A percentile compares a stretch with the other conserved stretches of the same genome.
Evolutionary conservation across 352 stramenopile genomes (phyloP).

Genomic region (Stramenopiles sp.): DNA sequence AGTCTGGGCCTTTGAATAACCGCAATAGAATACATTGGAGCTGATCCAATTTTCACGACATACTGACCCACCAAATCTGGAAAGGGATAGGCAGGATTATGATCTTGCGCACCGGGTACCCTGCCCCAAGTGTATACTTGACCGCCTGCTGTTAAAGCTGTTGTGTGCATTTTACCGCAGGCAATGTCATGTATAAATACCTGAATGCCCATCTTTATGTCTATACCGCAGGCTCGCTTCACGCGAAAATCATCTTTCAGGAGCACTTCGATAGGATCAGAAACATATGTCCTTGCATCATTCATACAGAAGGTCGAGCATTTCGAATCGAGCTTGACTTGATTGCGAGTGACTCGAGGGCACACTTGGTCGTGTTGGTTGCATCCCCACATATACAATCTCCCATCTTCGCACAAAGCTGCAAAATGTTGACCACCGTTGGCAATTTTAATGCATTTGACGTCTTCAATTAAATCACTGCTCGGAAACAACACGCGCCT

Average conservation of each 20-base stretch:
- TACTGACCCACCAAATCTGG: constrained; percentile 1
- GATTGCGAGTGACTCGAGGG: neutral
- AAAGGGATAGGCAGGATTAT: neutral
- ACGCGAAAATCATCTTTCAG: neutral
- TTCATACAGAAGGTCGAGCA: neutral
- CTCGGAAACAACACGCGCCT: neutral
- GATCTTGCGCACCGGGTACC: neutral
- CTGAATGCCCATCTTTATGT: neutral
- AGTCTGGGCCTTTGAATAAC: neutral
- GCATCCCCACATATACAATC: constrained; percentile 1
- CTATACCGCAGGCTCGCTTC: neutral
- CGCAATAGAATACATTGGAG: constrained; percentile 5
- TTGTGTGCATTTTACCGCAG: constrained; percentile 8
- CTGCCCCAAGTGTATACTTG: neutral
- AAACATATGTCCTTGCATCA: neutral
- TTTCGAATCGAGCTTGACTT: neutral
- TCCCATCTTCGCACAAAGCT: neutral
- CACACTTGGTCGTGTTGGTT: neutral
- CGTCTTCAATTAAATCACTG: neutral
- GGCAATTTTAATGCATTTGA: constrained; percentile 1
- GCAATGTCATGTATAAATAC: neutral
- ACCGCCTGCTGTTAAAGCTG: neutral
- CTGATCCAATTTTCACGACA: neutral
- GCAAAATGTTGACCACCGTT: neutral
- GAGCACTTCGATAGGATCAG: neutral